phyloP scores from a whole-genome alignment of 495 filamentous ascomycete genomes.

The Penicillium coprophilum region DNA sequence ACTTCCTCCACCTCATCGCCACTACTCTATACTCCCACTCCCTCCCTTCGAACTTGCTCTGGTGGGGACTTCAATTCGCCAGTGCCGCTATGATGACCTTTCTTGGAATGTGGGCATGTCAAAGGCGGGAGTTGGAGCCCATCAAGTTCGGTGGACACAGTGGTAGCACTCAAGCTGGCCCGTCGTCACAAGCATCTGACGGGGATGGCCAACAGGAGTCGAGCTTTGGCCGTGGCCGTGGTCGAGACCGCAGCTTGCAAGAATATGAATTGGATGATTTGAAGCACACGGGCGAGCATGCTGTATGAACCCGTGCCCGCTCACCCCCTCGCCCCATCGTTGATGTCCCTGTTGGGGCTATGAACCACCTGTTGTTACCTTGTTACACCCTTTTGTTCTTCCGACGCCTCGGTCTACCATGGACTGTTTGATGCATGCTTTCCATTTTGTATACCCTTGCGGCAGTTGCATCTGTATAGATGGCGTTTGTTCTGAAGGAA shows the following conservation, averaged over 20 bases:
- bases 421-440: conserved; percentile 3
- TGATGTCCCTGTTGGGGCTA: conserved; percentile 5
- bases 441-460: conserved; percentile 38
- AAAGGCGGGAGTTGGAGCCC: conserved; percentile 81
- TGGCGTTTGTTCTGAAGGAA: conserved; percentile 37
- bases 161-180: conserved; percentile 23
- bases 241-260: conserved; percentile 41
- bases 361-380: conserved; percentile 7
- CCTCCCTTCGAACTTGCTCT: conserved; percentile 72
- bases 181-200: conserved; percentile 24
- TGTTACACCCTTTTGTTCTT: conserved; percentile 9
- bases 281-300: conserved; percentile 46
- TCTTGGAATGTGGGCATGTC: conserved; percentile 86
- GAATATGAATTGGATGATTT: conserved; percentile 82
- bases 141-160: conserved; percentile 77
- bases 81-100: conserved; percentile 68
- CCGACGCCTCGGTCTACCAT: neutral
- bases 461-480: conserved; percentile 40
- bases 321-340: neutral
- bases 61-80: conserved; percentile 79
- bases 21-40: conserved; percentile 72
- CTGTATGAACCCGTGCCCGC: conserved; percentile 27
- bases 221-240: conserved; percentile 37
- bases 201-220: conserved; percentile 29
- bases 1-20: conserved; percentile 80